Evolutionary conservation across 108 stramenopile genomes (phyloP).

Genomic region (Cyclotella distinguenda): DNA sequence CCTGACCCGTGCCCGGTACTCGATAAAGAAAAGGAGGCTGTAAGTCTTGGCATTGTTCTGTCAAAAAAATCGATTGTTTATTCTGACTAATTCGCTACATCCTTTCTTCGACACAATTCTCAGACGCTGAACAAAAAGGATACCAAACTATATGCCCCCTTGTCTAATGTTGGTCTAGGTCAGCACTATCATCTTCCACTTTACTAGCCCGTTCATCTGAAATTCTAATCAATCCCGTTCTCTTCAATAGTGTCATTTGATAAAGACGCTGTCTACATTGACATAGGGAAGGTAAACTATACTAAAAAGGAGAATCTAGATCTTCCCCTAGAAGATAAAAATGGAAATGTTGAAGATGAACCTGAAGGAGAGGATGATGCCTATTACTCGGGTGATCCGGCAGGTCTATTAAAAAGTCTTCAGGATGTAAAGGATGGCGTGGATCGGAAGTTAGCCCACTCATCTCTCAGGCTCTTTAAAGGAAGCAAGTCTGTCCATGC

Average conservation of each 20-base stretch:
- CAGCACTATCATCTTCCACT: too few species aligned
- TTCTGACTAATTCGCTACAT: neutral
- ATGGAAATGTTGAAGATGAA: conserved; percentile 19
- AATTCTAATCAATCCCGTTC: too few species aligned
- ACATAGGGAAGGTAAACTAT: conserved; percentile 88
- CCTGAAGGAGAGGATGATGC: conserved; percentile 50
- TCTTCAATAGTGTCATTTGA: conserved; percentile 94
- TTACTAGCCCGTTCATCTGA: too few species aligned
- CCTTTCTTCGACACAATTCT: neutral
- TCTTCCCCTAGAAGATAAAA: conserved; percentile 18
- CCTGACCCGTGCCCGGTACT: conserved; percentile 86
- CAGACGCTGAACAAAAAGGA: conserved; percentile 87
- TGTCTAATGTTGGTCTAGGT: conserved; percentile 91
- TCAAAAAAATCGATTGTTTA: too few species aligned
- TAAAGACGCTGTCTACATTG: conserved; percentile 97
- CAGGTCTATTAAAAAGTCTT: conserved; percentile 79
- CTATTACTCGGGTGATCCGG: conserved; percentile 51
- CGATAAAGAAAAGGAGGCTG: conserved; percentile 78
- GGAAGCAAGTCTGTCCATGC: conserved; percentile 64
- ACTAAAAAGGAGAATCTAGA: conserved; percentile 81
- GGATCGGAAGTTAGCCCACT: conserved; percentile 84
- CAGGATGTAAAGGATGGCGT: conserved; percentile 88
- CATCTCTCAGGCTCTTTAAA: conserved; percentile 82
- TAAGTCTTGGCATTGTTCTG: too few species aligned
- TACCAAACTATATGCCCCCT: conserved; percentile 92